Evolutionary conservation across 129 eudicot genomes (phyloP), one percentile per base, ranked within the genome.

Genomic region (Saposhnikovia divaricata): DNA sequence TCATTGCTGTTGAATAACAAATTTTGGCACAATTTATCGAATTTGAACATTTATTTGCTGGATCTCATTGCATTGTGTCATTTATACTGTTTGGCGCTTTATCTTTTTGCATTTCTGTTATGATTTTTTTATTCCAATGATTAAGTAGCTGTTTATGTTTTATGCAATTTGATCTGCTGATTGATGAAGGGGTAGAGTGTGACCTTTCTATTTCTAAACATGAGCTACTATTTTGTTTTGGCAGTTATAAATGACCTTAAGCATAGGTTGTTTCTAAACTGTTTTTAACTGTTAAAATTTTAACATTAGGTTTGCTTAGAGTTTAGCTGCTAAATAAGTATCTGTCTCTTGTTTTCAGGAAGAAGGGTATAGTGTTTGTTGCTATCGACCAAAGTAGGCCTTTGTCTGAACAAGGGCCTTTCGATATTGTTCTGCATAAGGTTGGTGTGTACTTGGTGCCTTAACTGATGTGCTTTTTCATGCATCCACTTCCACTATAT

Each of bases 361-460:
- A 89, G 18, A 95, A 95, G 87, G 99, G 99, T 59, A 95, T 95
- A 76, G 78, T 84, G 18, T 95, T 95, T 85, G 99, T 95, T 79
- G 89, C 99, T 72, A 95, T 95, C 82, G 99, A 95, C 83, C 92
- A 84, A 74, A 90, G 84, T 57, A 81, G 85, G 79, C 91, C 99
- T 37, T 96, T 95, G 83, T 92, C 93, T 37, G 99, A 95, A 51
- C 99, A 95, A 89, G 99, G 99, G 75, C 97, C 99, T 75, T 95
- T 95, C 80, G 95, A 90, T 89, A 88, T 92, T 86, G 89, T 95
- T 77, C 76, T 92, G 83, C 97, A 95, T 80, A 95, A 92, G 97
- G 97, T 92, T 82, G 81, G 86, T 79, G 85, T 57, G 61, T 12
- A 78, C 18, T 28, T 72, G 63, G 43, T 77, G 59, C 65, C 18